Conservation (phyloP, 805 yeast genomes). For the Yamadazyma insecticola region DNA sequence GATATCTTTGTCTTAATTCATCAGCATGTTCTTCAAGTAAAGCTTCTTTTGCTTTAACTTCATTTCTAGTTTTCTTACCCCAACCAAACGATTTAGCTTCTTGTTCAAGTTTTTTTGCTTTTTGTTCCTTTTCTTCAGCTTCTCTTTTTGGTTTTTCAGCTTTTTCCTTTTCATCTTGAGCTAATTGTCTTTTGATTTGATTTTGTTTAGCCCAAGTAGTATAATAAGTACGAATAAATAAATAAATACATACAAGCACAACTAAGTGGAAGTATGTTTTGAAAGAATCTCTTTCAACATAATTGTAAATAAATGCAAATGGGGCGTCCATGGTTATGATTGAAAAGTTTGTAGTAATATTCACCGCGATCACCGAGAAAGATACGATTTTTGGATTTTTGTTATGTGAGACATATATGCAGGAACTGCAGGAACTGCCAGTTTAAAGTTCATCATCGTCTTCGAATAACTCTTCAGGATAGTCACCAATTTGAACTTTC, state of each 20-base stretch:
- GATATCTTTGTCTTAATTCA: constrained; percentile 36
- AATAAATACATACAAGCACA: constrained; percentile 58
- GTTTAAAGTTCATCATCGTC: constrained; percentile 15
- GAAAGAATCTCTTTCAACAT: constrained; percentile 37
- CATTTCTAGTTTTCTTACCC: constrained; percentile 71
- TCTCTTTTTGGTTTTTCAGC: constrained; percentile 30
- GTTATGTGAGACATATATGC: no score
- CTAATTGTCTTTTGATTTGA: constrained; percentile 46
- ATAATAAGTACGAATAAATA: constrained; percentile 53
- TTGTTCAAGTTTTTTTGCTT: constrained; percentile 19
- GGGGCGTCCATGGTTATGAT: no score
- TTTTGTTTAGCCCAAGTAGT: constrained; percentile 53
- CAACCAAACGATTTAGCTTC: constrained; percentile 62
- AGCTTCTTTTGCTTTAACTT: constrained; percentile 51
- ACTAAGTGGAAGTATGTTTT: constrained; percentile 44
- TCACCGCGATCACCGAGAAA: no score
- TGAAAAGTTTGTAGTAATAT: no score
- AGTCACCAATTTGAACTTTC: constrained; percentile 66
- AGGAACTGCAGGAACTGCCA: no score
- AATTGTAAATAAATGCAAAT: constrained; percentile 30
- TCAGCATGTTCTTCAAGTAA: constrained; percentile 44
- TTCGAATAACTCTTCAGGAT: constrained; percentile 46
- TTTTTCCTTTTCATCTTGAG: constrained; percentile 41
- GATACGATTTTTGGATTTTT: no score
- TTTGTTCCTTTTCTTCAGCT: constrained; percentile 30